These are phyloP conservation scores for Aspergillus steynii DNA, from an alignment of 495 filamentous ascomycete species.

Conservation along the genomic window DNA sequence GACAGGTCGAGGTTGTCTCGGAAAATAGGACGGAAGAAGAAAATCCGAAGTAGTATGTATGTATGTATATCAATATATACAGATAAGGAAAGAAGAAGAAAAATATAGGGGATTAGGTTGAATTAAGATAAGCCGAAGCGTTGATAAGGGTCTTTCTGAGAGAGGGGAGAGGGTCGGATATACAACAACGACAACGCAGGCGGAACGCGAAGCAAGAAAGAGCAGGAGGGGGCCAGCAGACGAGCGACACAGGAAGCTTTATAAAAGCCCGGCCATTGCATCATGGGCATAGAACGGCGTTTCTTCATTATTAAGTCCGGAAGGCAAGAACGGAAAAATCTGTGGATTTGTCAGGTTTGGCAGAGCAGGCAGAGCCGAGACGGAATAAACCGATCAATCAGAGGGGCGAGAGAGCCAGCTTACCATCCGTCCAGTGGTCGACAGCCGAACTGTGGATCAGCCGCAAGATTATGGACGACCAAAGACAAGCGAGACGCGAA, in stretches of 20 bases:
- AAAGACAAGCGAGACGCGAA: background rate
- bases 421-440: slow-evolving; percentile 6
- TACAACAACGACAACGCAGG: slow-evolving; percentile 14
- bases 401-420: background rate
- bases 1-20: background rate
- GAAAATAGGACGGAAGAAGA: background rate
- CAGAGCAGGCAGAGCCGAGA: slow-evolving; percentile 2
- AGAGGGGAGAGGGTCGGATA: slow-evolving; percentile 9
- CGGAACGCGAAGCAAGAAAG: slow-evolving; percentile 4
- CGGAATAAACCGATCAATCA: slow-evolving; percentile 15
- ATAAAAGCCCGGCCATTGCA: slow-evolving; percentile 4
- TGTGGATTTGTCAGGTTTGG: slow-evolving; percentile 15
- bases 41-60: background rate
- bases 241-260: background rate
- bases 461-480: background rate
- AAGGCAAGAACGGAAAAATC: slow-evolving; percentile 5
- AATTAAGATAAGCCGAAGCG: background rate
- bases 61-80: slow-evolving; percentile 9
- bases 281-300: slow-evolving; percentile 5
- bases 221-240: slow-evolving; percentile 3
- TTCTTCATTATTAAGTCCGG: slow-evolving; percentile 9
- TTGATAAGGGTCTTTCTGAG: background rate
- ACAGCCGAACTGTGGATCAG: slow-evolving; percentile 6
- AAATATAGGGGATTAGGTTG: background rate
- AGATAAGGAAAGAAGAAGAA: slow-evolving; percentile 1